Percentiles rank a stretch among this genome's conserved stretches.
These are phyloP conservation scores for Colletotrichum euphorbiae DNA, from an alignment of 2,329 filamentous ascomycete genomes.

Conservation along the genomic window DNA sequence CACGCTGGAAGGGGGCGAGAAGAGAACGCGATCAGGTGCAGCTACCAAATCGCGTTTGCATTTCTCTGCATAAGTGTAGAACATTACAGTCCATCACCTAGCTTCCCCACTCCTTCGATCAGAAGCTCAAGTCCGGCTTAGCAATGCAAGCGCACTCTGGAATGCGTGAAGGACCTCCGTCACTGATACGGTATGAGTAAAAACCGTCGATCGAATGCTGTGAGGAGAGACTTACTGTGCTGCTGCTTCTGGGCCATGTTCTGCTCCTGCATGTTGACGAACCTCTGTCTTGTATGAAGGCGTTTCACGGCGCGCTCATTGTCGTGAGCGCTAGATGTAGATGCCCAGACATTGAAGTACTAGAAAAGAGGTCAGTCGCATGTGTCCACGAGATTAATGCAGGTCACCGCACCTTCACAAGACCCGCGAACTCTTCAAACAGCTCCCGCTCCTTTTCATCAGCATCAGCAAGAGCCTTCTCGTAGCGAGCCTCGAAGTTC, in stretches of 20 bases:
- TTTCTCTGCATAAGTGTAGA: conserved; percentile 16
- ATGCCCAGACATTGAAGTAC: conserved; percentile 86
- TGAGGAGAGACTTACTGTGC: conserved; percentile 74
- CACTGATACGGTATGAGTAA: conserved; percentile 51
- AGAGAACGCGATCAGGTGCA: conserved; percentile 14
- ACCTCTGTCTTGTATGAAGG: conserved; percentile 81
- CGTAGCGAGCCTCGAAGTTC: conserved; percentile 77
- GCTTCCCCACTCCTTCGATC: background rate
- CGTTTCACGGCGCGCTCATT: conserved; percentile 82
- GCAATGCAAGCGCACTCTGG: conserved; percentile 69
- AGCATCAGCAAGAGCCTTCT: conserved; percentile 71
- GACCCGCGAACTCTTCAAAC: conserved; percentile 72
- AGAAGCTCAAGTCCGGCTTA: conserved; percentile 48
- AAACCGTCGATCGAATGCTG: background rate
- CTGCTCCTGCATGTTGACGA: conserved; percentile 80
- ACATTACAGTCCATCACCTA: background rate
- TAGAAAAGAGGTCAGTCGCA: conserved; percentile 49
- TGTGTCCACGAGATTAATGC: conserved; percentile 5
- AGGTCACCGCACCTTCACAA: conserved; percentile 67
- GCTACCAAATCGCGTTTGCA: conserved; percentile 13
- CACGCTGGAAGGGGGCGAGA: conserved; percentile 2
- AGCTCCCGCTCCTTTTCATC: conserved; percentile 73
- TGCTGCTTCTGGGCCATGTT: conserved; percentile 78
- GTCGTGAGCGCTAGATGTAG: conserved; percentile 77
- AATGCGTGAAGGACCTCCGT: conserved; percentile 71